A percentile compares a stretch with the other conserved stretches of the same genome.
These are phyloP conservation scores for Hypoxylon perforatum DNA, from an alignment of 495 filamentous ascomycete species.

Conservation along the genomic window DNA sequence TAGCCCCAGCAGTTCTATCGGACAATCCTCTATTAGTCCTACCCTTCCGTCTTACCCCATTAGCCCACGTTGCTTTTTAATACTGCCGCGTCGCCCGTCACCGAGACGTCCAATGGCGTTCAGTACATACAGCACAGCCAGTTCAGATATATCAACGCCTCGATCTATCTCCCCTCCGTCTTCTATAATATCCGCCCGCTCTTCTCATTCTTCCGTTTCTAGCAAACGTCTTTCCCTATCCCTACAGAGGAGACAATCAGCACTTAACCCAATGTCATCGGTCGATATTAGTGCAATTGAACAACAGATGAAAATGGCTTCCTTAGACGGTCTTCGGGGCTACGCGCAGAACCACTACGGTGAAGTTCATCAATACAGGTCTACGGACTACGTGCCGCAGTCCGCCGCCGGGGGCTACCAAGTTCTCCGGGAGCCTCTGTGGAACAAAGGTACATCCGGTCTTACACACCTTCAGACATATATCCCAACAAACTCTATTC, in stretches of 20 bases:
- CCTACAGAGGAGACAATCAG: constrained; percentile 57
- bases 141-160: constrained; percentile 64
- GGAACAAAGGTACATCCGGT: constrained; percentile 64
- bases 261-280: constrained; percentile 64
- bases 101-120: constrained; percentile 60
- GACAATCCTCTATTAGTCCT: constrained; percentile 39
- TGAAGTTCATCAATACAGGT: constrained; percentile 60
- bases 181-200: constrained; percentile 57
- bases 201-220: constrained; percentile 63
- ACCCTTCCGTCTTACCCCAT: constrained; percentile 38
- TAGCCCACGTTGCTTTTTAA: constrained; percentile 42
- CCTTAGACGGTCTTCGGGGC: constrained; percentile 63
- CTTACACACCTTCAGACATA: constrained; percentile 18
- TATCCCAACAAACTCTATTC: constrained; percentile 18
- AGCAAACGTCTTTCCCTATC: constrained; percentile 66
- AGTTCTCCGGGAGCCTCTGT: constrained; percentile 64
- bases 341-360: constrained; percentile 63
- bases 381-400: constrained; percentile 61
- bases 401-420: constrained; percentile 64
- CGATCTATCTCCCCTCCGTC: constrained; percentile 63
- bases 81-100: constrained; percentile 33
- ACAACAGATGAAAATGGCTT: constrained; percentile 63
- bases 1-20: constrained; percentile 36
- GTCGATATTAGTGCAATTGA: constrained; percentile 64
- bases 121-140: constrained; percentile 54